Percentiles rank a stretch among this genome's conserved stretches.
These are phyloP conservation scores for Lactuca saligna DNA, from an alignment of 129 eudicot genomes.

Conservation along the genomic window DNA sequence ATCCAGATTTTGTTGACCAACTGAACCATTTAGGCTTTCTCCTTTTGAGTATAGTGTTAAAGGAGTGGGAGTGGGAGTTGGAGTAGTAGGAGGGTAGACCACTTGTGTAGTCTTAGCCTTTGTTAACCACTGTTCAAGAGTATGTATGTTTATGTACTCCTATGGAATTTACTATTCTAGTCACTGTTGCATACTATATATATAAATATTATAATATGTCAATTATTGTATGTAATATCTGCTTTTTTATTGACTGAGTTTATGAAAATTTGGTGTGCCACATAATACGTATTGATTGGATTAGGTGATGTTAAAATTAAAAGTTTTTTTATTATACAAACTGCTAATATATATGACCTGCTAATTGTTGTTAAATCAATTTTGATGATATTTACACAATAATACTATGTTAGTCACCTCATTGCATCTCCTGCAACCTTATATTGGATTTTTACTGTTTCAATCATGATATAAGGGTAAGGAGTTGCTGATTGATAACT, in stretches of 20 bases:
- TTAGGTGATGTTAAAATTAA: neutral
- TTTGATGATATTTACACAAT: slow-evolving; percentile 10
- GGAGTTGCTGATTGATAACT: slow-evolving; percentile 12
- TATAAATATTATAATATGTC: neutral
- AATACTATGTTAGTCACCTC: slow-evolving; percentile 32
- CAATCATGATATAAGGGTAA: slow-evolving; percentile 12
- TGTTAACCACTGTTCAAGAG: slow-evolving; percentile 32
- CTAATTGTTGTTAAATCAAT: neutral
- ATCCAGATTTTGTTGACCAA: slow-evolving; percentile 29
- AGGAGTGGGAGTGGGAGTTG: slow-evolving; percentile 19
- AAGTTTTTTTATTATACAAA: neutral
- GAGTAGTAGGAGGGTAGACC: neutral
- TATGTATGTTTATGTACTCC: slow-evolving; percentile 20
- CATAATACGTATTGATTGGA: neutral
- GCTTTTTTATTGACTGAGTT: too few species aligned
- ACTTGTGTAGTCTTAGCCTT: slow-evolving; percentile 11
- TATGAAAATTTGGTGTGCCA: neutral
- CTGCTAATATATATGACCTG: neutral
- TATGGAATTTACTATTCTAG: slow-evolving; percentile 34
- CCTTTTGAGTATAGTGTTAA: slow-evolving; percentile 9
- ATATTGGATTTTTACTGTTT: slow-evolving; percentile 11
- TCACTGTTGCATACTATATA: slow-evolving; percentile 17
- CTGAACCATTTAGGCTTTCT: slow-evolving; percentile 17
- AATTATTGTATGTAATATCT: neutral
- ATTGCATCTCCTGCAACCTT: slow-evolving; percentile 19